Conservation (phyloP, 192 early-diverging fungal species). For the Coemansia sp. region DNA sequence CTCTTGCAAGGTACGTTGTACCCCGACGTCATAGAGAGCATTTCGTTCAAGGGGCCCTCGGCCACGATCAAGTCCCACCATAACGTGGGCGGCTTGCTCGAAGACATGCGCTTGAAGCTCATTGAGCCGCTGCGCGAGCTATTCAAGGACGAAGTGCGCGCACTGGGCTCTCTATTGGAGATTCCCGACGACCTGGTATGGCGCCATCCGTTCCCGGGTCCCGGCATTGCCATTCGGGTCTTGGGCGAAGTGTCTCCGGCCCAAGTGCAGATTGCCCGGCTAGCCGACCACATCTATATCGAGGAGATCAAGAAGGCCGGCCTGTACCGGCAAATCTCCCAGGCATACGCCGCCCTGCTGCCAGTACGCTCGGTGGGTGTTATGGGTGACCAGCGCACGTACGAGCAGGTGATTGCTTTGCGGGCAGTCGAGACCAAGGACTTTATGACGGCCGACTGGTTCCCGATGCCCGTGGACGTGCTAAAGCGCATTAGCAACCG, state of each 20-base stretch:
- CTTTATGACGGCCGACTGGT: constrained; percentile 99
- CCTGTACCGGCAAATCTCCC: constrained; percentile 94
- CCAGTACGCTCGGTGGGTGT: constrained; percentile 96
- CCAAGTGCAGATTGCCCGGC: constrained; percentile 93
- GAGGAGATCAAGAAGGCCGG: constrained; percentile 98
- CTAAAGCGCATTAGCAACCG: constrained; percentile 84
- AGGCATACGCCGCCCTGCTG: constrained; percentile 95
- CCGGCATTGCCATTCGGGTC: constrained; percentile 97
- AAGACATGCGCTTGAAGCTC: constrained; percentile 96
- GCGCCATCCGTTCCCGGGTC: constrained; percentile 99
- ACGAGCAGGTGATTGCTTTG: constrained; percentile 97
- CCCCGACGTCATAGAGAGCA: constrained; percentile 98
- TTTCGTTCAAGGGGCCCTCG: constrained; percentile 98
- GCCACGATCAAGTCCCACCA: constrained; percentile 99
- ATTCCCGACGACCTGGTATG: constrained; percentile 94
- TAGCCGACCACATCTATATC: constrained; percentile 97
- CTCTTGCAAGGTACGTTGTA: constrained; percentile 97
- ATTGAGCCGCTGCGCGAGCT: constrained; percentile 98
- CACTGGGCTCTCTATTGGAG: constrained; percentile 84
- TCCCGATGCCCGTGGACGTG: constrained; percentile 76
- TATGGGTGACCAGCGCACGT: constrained; percentile 98
- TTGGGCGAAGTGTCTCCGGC: constrained; percentile 91
- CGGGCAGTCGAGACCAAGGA: constrained; percentile 94
- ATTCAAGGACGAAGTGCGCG: constrained; percentile 99
- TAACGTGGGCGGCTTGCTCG: constrained; percentile 95